These are phyloP conservation scores for Saccharomyces mikatae DNA, from an alignment of 805 yeast genomes.

Conservation along the genomic window DNA sequence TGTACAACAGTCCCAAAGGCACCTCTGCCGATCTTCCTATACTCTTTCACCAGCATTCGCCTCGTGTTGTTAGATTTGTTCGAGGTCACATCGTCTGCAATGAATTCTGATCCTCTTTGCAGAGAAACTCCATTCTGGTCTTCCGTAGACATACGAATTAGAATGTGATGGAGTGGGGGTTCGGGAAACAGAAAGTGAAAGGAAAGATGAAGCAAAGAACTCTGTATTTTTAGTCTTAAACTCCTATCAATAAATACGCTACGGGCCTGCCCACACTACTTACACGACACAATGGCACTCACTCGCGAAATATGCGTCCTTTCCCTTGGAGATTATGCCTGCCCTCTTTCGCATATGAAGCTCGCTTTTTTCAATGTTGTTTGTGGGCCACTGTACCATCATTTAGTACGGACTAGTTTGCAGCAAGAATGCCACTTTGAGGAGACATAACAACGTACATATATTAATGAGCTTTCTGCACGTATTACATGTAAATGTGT, in stretches of 20 bases:
- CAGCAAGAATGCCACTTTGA: background rate
- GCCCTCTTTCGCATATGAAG: background rate
- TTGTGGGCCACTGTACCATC: background rate
- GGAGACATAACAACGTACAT: background rate
- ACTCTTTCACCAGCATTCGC: constrained; percentile 64
- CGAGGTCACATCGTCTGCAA: constrained; percentile 55
- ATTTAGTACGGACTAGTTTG: background rate
- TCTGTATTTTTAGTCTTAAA: background rate
- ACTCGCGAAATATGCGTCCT: background rate
- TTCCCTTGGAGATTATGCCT: background rate
- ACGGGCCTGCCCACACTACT: background rate
- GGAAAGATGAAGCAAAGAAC: background rate
- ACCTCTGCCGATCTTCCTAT: constrained; percentile 74
- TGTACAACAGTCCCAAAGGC: constrained; percentile 82
- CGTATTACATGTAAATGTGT: no score
- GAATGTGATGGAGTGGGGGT: background rate
- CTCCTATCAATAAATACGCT: background rate
- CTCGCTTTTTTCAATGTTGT: background rate
- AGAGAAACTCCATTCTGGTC: background rate
- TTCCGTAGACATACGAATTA: background rate
- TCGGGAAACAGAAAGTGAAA: background rate
- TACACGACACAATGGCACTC: background rate
- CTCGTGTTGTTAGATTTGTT: constrained; percentile 44
- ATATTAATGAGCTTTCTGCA: background rate
- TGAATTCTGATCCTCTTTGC: constrained; percentile 31